These are phyloP conservation scores for Globisporangium perplexum DNA, from an alignment of 352 stramenopile species.

Conservation along the genomic window DNA sequence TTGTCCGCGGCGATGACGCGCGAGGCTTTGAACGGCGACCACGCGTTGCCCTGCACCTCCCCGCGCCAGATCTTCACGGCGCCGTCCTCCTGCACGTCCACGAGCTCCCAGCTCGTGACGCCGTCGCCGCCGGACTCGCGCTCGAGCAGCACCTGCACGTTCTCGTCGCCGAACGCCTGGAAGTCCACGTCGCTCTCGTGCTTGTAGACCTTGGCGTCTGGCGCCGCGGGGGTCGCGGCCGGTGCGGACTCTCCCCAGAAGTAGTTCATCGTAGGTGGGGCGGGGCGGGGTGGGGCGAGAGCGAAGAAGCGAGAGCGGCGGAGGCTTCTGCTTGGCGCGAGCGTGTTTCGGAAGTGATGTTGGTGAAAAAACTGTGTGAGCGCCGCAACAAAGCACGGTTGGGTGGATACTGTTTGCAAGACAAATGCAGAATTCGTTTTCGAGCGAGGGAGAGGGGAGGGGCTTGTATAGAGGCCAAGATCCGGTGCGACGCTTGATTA, in stretches of 20 bases:
- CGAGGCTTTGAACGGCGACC: conserved; percentile 64
- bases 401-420: background rate
- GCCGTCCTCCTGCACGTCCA: conserved; percentile 42
- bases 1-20: conserved; percentile 52
- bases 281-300: background rate
- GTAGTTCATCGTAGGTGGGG: conserved; percentile 14
- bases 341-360: background rate
- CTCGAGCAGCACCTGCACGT: conserved; percentile 53
- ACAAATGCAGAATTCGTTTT: background rate
- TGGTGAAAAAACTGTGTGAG: background rate
- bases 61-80: conserved; percentile 58
- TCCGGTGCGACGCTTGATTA: background rate
- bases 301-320: background rate
- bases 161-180: conserved; percentile 53
- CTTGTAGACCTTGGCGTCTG: conserved; percentile 29
- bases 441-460: background rate
- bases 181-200: conserved; percentile 58
- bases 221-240: conserved; percentile 1
- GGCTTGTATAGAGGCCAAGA: background rate
- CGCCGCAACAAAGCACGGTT: background rate
- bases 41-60: conserved; percentile 51
- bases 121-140: conserved; percentile 57
- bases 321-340: background rate
- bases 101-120: conserved; percentile 66
- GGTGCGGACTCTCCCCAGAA: conserved; percentile 13